These are phyloP conservation scores for Aspergillus oerlinghausenensis DNA, from an alignment of 2,329 filamentous ascomycete genomes.

Conservation along the genomic window DNA sequence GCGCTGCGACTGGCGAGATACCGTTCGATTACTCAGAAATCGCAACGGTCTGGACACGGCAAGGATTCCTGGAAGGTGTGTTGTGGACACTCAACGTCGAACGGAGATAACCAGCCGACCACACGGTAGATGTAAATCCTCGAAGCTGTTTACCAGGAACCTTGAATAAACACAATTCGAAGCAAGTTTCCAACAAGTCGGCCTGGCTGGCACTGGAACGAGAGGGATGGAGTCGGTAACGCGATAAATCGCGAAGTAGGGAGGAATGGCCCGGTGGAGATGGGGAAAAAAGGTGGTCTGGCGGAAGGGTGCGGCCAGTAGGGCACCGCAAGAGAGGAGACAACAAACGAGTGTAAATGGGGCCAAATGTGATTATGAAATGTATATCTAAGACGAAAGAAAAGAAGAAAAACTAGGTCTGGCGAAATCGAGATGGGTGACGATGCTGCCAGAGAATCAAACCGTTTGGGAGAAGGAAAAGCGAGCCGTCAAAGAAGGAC, in stretches of 20 bases:
- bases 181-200: background rate
- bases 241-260: background rate
- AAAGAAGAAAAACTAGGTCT: background rate
- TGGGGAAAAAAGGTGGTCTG: background rate
- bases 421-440: background rate
- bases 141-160: background rate
- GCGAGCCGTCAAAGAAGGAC: background rate
- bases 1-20: background rate
- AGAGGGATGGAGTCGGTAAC: background rate
- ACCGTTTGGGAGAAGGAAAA: background rate
- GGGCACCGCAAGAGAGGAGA: background rate
- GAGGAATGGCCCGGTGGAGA: background rate
- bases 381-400: background rate
- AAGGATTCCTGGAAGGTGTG: conserved; percentile 10
- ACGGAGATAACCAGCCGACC: background rate
- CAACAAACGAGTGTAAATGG: background rate
- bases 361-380: background rate
- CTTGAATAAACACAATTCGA: background rate
- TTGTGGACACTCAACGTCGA: background rate
- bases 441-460: background rate
- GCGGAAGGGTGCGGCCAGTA: background rate
- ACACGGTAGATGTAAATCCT: background rate
- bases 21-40: background rate
- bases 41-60: conserved; percentile 8
- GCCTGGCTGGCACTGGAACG: background rate